phyloP scores from a whole-genome alignment of 139 green algal species.

The Tetradesmus lagerheimii region DNA sequence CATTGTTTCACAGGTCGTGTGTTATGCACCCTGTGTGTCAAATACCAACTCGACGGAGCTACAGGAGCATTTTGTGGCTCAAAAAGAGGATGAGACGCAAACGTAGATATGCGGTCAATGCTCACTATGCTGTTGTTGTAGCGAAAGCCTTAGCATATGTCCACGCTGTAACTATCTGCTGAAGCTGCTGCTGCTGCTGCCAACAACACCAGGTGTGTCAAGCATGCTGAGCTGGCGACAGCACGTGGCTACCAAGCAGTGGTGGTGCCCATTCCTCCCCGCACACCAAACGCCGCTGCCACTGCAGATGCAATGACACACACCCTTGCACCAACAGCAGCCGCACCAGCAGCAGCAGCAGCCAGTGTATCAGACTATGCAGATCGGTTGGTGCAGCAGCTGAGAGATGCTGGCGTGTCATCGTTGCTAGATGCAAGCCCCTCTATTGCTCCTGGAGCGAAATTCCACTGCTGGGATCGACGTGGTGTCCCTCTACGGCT shows the following conservation, averaged over 20 bases:
- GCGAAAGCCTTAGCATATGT: too few species aligned
- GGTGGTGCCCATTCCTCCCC: neutral
- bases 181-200: neutral
- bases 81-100: too few species aligned
- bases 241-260: neutral
- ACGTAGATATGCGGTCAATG: too few species aligned
- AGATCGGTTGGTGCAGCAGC: neutral
- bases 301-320: neutral
- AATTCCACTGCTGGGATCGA: slow-evolving; percentile 26
- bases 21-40: neutral
- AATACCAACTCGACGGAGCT: too few species aligned
- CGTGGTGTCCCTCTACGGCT: slow-evolving; percentile 4
- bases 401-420: neutral
- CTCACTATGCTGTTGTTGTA: too few species aligned
- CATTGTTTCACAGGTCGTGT: neutral
- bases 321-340: neutral
- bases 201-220: neutral
- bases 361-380: neutral
- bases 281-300: slow-evolving; percentile 5
- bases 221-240: slow-evolving; percentile 15
- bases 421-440: neutral
- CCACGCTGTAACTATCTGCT: neutral
- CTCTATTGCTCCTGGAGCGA: neutral
- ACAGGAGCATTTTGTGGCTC: too few species aligned
- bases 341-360: slow-evolving; percentile 23